Evolutionary conservation across 306 rosid genomes (phyloP).

Genomic region (Cercis canadensis): DNA sequence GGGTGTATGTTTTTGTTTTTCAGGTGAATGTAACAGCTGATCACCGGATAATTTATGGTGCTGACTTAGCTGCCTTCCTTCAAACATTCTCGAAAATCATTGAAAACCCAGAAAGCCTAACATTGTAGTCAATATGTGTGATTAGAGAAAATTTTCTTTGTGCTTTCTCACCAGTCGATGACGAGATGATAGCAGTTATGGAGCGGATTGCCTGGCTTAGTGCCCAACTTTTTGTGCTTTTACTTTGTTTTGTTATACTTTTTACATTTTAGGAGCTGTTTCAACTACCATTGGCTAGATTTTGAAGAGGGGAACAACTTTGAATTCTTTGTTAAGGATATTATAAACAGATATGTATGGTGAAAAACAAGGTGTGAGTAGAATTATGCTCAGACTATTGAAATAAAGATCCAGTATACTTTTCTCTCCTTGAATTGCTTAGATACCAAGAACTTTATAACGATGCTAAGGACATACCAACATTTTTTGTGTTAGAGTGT

Average conservation of each 20-base stretch:
- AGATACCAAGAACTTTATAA: background rate
- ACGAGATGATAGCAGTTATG: constrained; percentile 23
- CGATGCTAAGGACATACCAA: too few relatives aligned
- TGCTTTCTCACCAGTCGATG: constrained; percentile 23
- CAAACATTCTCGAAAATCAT: constrained; percentile 78
- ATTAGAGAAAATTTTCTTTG: background rate
- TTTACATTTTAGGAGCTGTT: constrained; percentile 31
- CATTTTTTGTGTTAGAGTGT: too few relatives aligned
- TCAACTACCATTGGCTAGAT: constrained; percentile 26
- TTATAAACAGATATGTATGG: constrained; percentile 22
- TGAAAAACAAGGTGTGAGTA: constrained; percentile 25
- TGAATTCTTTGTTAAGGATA: constrained; percentile 23
- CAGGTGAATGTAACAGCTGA: constrained; percentile 97
- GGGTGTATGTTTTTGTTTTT: constrained; percentile 35
- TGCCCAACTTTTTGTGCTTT: constrained; percentile 40
- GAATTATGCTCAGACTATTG: background rate
- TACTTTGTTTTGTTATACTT: constrained; percentile 31
- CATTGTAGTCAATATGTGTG: constrained; percentile 56
- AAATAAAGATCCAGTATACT: background rate
- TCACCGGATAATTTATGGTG: constrained; percentile 89
- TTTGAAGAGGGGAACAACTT: constrained; percentile 44
- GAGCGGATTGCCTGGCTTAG: constrained; percentile 26
- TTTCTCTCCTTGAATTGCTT: background rate
- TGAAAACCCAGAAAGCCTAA: constrained; percentile 85
- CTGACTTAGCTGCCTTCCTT: constrained; percentile 91